Evolutionary conservation across 163 green algal species (phyloP).

Genomic region (Scenedesmus sp.): DNA sequence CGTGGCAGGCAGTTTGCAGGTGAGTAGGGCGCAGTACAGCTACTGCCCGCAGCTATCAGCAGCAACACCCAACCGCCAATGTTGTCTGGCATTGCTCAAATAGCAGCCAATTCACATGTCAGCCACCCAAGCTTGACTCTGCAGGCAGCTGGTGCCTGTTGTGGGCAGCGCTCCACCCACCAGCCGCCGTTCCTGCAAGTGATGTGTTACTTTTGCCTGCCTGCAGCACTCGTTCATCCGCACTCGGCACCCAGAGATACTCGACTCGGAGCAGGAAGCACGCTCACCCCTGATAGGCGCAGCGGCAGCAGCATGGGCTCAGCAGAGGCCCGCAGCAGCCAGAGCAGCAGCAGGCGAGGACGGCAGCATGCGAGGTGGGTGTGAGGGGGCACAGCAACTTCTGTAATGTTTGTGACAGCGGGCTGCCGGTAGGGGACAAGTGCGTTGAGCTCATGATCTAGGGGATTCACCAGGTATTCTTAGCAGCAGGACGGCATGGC

Average conservation of each 20-base stretch:
- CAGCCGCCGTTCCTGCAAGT: background rate
- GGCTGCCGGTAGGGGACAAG: too few relatives aligned
- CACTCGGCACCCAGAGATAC: constrained; percentile 34
- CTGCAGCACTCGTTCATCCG: background rate
- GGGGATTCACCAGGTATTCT: too few relatives aligned
- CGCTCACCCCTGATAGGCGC: background rate
- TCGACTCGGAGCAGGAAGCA: constrained; percentile 26
- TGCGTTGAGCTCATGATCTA: too few relatives aligned
- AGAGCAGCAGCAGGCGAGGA: background rate
- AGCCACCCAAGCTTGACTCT: too few relatives aligned
- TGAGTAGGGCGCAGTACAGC: background rate
- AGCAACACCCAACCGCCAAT: background rate
- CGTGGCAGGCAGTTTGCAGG: constrained; percentile 34
- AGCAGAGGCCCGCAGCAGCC: background rate
- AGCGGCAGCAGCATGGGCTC: background rate
- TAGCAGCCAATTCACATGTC: too few relatives aligned
- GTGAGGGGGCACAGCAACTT: background rate
- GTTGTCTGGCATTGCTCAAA: background rate
- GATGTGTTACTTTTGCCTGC: background rate
- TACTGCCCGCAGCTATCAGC: background rate
- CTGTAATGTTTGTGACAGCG: too few relatives aligned
- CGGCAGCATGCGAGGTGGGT: background rate
- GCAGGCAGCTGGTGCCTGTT: too few relatives aligned
- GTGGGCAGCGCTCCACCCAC: too few relatives aligned
- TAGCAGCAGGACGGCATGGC: too few relatives aligned